These are phyloP conservation scores for Nitzschia palea DNA, from an alignment of 108 stramenopile genomes.

Conservation along the genomic window DNA sequence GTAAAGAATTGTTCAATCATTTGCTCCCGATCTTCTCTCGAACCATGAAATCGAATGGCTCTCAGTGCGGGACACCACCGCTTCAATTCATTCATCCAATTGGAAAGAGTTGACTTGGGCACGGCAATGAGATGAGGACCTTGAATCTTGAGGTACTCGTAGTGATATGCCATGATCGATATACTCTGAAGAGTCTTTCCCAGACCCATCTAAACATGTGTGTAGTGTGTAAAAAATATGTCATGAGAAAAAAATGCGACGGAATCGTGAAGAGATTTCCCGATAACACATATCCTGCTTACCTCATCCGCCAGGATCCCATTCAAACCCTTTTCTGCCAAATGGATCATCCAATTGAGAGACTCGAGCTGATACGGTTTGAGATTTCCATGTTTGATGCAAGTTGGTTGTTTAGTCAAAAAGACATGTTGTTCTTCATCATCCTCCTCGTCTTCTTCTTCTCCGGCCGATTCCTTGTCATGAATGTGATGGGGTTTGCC, in stretches of 20 bases:
- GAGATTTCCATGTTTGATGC: slow-evolving; percentile 83
- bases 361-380: slow-evolving; percentile 95
- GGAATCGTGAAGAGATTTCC: too few relatives aligned
- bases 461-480: slow-evolving; percentile 26
- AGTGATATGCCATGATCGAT: slow-evolving; percentile 90
- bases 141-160: slow-evolving; percentile 63
- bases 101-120: slow-evolving; percentile 96
- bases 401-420: slow-evolving; percentile 85
- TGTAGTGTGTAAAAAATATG: too few relatives aligned
- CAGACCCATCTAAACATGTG: slow-evolving; percentile 81
- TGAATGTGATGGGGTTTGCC: slow-evolving; percentile 46
- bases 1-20: slow-evolving; percentile 78
- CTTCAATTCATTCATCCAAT: slow-evolving; percentile 98
- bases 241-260: too few relatives aligned
- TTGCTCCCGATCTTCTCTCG: slow-evolving; percentile 81
- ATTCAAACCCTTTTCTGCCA: slow-evolving; percentile 91
- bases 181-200: slow-evolving; percentile 97
- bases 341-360: slow-evolving; percentile 97
- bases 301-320: slow-evolving; percentile 98
- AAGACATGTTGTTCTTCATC: slow-evolving; percentile 67
- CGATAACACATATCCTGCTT: too few relatives aligned
- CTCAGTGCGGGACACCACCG: slow-evolving; percentile 94
- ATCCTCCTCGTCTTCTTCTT: slow-evolving; percentile 51
- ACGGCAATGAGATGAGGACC: slow-evolving; percentile 97
- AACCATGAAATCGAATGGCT: slow-evolving; percentile 90